Evolutionary conservation across 2,329 filamentous ascomycete species (phyloP), one percentile per base, ranked within the genome.

Genomic region (Aspergillus quadricinctus): DNA sequence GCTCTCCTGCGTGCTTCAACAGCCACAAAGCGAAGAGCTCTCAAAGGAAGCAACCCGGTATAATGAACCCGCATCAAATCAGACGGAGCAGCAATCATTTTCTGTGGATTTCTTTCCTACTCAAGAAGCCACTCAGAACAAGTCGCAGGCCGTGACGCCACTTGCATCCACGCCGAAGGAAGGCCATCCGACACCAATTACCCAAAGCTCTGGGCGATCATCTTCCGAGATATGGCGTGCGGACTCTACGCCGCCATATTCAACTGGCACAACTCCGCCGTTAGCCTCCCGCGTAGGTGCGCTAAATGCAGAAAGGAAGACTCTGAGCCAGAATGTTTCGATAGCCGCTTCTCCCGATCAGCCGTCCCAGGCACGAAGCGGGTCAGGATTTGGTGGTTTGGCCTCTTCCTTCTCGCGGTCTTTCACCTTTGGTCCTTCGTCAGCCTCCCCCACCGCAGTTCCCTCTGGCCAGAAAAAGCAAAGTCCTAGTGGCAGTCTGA

Each of bases 1-100:
- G 80, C 70, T 87, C 40, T 83, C 84, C 3, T 85, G 83, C 60
- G 77, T 87, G 35, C 78, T 87, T 53, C 72, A 78, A 14, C 78
- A 83, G 62, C 76, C 80, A 21, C 76, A 78, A 57, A 70, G 71
- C 11, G 73, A 77, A 40, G 72, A 70, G 25, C 71, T 65, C 25
- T 65, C 74, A 25, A 54, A 53, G 7, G 46, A 52, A 27, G 56
- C 62, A 49, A 50, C 59, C 41, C 55, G 48, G 17, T 49, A 58
- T 54, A 58, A 58, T 40, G 57, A 56, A 29, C 35, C 43, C 48
- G 55, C 57, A 29, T 62, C 74, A n/a, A 74, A 75, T 64, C 72
- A 73, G 4, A 73, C 75, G 64, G 72, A 76, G 37, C 73, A 76
- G 14, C 75, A 74, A 9, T 72, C 73, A 2, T 80, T 79, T 54